Evolutionary conservation across 2,329 filamentous ascomycete species (phyloP).

Genomic region (Venturia carpophila): DNA sequence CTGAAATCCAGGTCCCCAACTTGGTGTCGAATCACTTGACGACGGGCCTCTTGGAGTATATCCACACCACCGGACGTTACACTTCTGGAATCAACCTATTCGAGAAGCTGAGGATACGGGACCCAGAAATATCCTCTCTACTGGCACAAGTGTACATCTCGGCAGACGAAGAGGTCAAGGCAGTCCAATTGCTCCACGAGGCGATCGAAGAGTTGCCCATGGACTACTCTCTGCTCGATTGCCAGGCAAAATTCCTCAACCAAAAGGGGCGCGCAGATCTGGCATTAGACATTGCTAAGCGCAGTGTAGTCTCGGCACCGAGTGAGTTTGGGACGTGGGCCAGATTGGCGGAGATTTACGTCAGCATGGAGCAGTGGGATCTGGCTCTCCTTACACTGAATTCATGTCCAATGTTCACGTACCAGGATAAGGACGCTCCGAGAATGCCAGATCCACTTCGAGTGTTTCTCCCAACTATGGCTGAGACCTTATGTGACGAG

Average conservation of each 20-base stretch:
- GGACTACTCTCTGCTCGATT: conserved; percentile 95
- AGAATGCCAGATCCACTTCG: conserved; percentile 88
- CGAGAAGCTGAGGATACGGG: conserved; percentile 84
- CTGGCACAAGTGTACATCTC: conserved; percentile 86
- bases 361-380: conserved; percentile 92
- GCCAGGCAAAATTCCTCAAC: conserved; percentile 85
- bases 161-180: conserved; percentile 95
- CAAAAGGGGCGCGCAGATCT: conserved; percentile 80
- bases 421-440: conserved; percentile 95
- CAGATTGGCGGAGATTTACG: conserved; percentile 84
- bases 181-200: conserved; percentile 78
- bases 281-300: conserved; percentile 86
- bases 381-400: conserved; percentile 90
- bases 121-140: conserved; percentile 88
- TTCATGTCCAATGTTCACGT: conserved; percentile 99
- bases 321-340: conserved; percentile 98
- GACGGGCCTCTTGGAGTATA: conserved; percentile 87
- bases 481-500: conserved; percentile 87
- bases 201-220: conserved; percentile 87
- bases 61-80: conserved; percentile 89
- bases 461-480: conserved; percentile 76
- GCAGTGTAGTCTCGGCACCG: conserved; percentile 87
- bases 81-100: conserved; percentile 96
- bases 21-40: conserved; percentile 94
- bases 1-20: conserved; percentile 94